Evolutionary conservation across 2,329 filamentous ascomycete species (phyloP), one percentile per base, ranked within the genome.

Genomic region (Claviceps quebecensis): DNA sequence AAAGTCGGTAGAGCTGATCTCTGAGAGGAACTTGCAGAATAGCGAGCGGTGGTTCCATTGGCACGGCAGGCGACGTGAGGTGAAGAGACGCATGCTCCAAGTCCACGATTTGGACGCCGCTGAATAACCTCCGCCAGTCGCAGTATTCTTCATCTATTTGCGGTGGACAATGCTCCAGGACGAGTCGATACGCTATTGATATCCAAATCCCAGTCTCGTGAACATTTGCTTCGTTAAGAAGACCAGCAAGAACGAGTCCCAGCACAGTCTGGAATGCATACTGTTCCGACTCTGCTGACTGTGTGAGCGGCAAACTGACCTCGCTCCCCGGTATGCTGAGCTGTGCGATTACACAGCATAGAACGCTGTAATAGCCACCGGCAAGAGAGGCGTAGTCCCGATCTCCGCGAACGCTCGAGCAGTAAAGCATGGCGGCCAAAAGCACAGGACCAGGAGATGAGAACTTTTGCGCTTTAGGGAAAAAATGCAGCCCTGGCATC

Each of bases 401-500:
- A 1, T 61, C 45, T 0, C 65, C 65, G 43, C 58, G 62, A 17
- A 58, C 66, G 54, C 60, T 69, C 37, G 58, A 71, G 59, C 61
- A 71, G 57, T 72, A 72, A 0, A 73, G 62, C 50, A 73, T 72
- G 0, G 70, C 65, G 3, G 69, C 69, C 5, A 73, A 58, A 9
- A 73, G 61, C 1, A 72, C 59, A 1, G 70, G 70, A 14, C 63
- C 65, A 0, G 71, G 71, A 0, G 64, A 63, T 0, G 69, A 71
- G 34, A 71, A 72, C 0, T 61, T 68, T 55, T 69, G 66, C 36
- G 67, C 71, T 19, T 62, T 65, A 0, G 71, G 69, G 11, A 72
- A 61, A 48, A 72, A 73, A 53, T 72, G 71, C 3, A 73, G 56
- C 1, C 68, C 68, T 0, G 68, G 69, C 64, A 72, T 71, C 37